Evolutionary conservation across 2,329 filamentous ascomycete genomes (phyloP), one percentile per base, ranked within the genome.

Genomic region (Ophiostoma triangulosporum): DNA sequence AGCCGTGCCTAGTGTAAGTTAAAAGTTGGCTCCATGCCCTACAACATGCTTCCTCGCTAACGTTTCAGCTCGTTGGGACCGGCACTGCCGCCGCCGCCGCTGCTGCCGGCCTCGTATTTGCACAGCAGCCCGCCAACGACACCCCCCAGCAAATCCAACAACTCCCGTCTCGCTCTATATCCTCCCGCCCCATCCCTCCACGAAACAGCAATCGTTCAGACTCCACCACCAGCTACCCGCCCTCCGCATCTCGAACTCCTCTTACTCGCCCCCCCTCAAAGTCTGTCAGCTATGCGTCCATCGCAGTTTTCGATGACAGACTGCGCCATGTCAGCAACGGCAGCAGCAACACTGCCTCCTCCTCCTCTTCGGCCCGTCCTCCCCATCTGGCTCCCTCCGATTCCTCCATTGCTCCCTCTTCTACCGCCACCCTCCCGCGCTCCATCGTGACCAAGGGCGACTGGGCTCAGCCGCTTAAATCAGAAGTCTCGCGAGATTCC

Each of bases 71-170:
- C 62, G 74, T 80, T 67, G 78, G 77, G 66, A 75, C 77, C 60
- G 76, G 78, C 65, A 77, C 77, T 67, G 77, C 76, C 59, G 74
- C 80, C 64, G 78, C 77, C 67, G 76, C 77, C 62, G 77, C 77
- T 60, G 72, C 76, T 65, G 73, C 71, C 60, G 77, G 78, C 60
- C 68, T 81, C 57, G 75, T 76, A 59, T 80, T 81, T 65, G 77
- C 75, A 60, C 75, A 80, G 64, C 68, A 80, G 64, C 68, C 73
- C 45, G 63, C 67, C 60, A 73, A 77, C 60, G 62, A 68, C 57
- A 65, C 63, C 45, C 62, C 60, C 38, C 52, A 59, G 29, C 62
- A 62, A 49, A 65, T 62, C 27, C 58, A 63, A 29, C 35, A 24
- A 22, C 68, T 32, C 63, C 58, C 54, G 54, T 46, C 26, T 17